Conservation (phyloP, 164 flowering plant species). For the Berberis vulgaris region DNA sequence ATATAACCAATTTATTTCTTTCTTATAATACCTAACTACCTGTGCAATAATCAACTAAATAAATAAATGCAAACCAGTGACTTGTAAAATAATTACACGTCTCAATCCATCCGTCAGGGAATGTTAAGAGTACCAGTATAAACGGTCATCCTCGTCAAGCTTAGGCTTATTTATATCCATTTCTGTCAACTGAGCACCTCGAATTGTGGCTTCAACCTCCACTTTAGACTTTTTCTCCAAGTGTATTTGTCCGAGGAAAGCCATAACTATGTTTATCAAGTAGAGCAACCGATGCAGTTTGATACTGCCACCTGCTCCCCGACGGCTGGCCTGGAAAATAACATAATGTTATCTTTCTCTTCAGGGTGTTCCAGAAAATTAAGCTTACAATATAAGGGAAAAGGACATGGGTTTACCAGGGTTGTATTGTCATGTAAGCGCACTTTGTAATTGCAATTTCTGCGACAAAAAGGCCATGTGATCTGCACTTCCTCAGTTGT, state of each 20-base stretch:
- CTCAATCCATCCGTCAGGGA: constrained; percentile 12
- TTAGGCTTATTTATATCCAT: constrained; percentile 28
- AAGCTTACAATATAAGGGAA: not conserved
- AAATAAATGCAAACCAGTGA: constrained; percentile 1
- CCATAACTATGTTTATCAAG: constrained; percentile 46
- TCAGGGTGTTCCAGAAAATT: too few relatives aligned
- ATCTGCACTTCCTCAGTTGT: constrained; percentile 37
- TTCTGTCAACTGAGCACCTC: constrained; percentile 37
- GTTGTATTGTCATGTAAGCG: constrained; percentile 40
- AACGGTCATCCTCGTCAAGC: constrained; percentile 57
- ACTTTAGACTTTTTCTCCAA: constrained; percentile 51
- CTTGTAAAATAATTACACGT: constrained; percentile 3
- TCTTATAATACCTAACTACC: too few relatives aligned
- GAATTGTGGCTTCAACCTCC: constrained; percentile 37
- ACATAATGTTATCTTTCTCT: too few relatives aligned
- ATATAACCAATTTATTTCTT: too few relatives aligned
- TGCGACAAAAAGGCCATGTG: constrained; percentile 60
- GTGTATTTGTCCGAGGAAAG: constrained; percentile 53
- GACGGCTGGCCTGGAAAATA: constrained; percentile 27
- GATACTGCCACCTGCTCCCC: constrained; percentile 28
- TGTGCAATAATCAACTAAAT: too few relatives aligned
- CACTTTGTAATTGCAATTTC: constrained; percentile 70
- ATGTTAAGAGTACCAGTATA: constrained; percentile 49
- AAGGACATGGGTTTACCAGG: constrained; percentile 21
- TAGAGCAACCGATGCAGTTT: constrained; percentile 46